These are phyloP conservation scores for Auricularia sp. DNA, from an alignment of 768 basidiomycete genomes.

Conservation along the genomic window DNA sequence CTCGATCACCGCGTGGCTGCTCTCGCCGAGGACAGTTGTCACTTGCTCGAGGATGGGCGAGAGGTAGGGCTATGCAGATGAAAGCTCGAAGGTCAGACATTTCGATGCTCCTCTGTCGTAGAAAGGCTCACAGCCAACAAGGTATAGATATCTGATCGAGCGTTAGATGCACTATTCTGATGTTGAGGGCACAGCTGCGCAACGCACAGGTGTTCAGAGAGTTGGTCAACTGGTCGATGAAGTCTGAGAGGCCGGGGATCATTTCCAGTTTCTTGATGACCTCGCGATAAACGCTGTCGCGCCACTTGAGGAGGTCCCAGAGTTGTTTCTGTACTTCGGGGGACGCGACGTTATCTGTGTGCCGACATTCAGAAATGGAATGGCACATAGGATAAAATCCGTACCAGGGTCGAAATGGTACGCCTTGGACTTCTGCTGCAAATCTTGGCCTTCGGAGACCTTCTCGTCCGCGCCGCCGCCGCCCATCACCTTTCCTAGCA, in stretches of 20 bases:
- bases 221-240: slow-evolving; percentile 54
- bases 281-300: slow-evolving; percentile 46
- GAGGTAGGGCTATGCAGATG: slow-evolving; percentile 2
- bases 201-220: slow-evolving; percentile 54
- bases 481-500: slow-evolving; percentile 42
- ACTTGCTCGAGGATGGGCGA: slow-evolving; percentile 49
- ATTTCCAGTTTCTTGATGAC: slow-evolving; percentile 49
- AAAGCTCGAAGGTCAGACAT: too few relatives aligned
- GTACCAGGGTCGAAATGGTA: slow-evolving; percentile 47
- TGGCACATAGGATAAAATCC: background rate
- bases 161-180: background rate
- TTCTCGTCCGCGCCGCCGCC: slow-evolving; percentile 38
- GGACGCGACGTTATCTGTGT: slow-evolving; percentile 42
- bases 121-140: background rate
- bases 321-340: slow-evolving; percentile 52
- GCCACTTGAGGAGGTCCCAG: slow-evolving; percentile 49
- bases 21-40: slow-evolving; percentile 44
- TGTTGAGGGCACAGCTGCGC: background rate
- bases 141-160: slow-evolving; percentile 45
- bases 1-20: slow-evolving; percentile 61
- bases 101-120: too few relatives aligned
- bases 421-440: slow-evolving; percentile 38
- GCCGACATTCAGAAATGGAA: background rate
- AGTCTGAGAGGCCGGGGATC: slow-evolving; percentile 47
- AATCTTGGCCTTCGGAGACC: slow-evolving; percentile 42